Evolutionary conservation across 2,329 filamentous ascomycete genomes (phyloP), one percentile per base, ranked within the genome.

Genomic region (Diplocarpon mali): DNA sequence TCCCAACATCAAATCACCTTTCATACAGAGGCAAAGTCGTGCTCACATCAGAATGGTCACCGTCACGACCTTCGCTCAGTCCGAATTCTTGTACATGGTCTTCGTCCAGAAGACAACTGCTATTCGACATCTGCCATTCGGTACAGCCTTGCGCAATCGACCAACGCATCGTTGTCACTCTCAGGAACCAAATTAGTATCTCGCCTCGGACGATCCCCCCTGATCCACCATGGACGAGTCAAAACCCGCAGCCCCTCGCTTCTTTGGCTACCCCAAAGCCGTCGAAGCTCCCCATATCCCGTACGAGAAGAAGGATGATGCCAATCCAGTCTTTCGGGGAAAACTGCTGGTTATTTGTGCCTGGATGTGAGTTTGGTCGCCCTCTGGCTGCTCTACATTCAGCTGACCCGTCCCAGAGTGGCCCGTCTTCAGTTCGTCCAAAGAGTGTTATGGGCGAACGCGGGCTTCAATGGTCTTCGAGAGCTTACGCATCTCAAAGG

Each of bases 281-380:
- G 41, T 57, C 11, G 51, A 59, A 45, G 58, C 44, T 1, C 56
- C 59, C 2, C n/a, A 38, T n/a, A 58, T 60, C 10, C 64, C 65
- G 5, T 74, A 72, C 50, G 60, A 65, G 17, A 67, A 69, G 50
- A 60, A 65, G n/a, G 62, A 69, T 28, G 73, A 78, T 50, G 69
- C 73, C 34, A 88, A 90, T 59, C 85, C 86, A 0, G 71, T 78
- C 1, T 67, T 93, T 51, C 72, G 80, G 44, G 86, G 86, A 5
- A 64, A 72, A 28, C 63, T 78, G 7, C 67, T 93, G 38, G 69
- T 75, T 24, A 67, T 80, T 41, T 76, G 73, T 35, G 74, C 76
- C 42, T 75, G 69, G 46, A 57, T 83, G 80, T 85, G 65, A 59
- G 72, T 63, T 29, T 24, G 34, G 37, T 31, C 13, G 12, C 16